A percentile compares a stretch with the other conserved stretches of the same genome.
Evolutionary conservation across 345 rosid species (phyloP).

Genomic region (Eucalyptus erythrocorys): DNA sequence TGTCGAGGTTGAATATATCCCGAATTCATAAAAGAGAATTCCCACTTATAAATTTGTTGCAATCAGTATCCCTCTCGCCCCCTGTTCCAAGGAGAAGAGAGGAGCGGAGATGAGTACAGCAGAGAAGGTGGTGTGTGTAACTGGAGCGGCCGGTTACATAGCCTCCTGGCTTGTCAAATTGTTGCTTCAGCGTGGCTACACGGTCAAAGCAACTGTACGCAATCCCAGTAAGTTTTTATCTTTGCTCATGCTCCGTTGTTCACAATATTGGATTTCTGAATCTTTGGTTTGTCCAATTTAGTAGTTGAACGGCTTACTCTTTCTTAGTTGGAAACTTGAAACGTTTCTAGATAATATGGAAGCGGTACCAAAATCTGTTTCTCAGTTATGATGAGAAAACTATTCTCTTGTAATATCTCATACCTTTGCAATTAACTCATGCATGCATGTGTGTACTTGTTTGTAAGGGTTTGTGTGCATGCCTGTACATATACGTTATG

Average conservation of each 20-base stretch:
- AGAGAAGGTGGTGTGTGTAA: slow-evolving; percentile 1
- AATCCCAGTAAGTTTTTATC: neutral
- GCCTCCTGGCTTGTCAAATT: slow-evolving; percentile 4
- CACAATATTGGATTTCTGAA: neutral
- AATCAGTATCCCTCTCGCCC: neutral
- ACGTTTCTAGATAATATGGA: neutral
- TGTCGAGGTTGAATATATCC: neutral
- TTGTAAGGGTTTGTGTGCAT: neutral
- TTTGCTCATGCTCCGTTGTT: neutral
- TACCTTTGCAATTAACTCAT: neutral
- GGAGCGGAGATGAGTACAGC: neutral
- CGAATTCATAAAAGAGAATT: neutral
- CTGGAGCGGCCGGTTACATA: neutral
- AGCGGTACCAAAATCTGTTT: neutral
- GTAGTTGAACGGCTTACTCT: neutral
- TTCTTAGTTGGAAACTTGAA: neutral
- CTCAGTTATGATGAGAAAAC: neutral
- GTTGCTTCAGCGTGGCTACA: slow-evolving; percentile 1
- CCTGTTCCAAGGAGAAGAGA: neutral
- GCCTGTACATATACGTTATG: neutral
- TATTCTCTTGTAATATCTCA: neutral
- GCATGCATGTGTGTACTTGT: neutral
- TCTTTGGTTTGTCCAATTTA: neutral
- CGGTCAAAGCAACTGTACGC: slow-evolving; percentile 7
- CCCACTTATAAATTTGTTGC: neutral